Conservation (phyloP, 371 early-diverging fungal species). For the Lichtheimia hyalospora region DNA sequence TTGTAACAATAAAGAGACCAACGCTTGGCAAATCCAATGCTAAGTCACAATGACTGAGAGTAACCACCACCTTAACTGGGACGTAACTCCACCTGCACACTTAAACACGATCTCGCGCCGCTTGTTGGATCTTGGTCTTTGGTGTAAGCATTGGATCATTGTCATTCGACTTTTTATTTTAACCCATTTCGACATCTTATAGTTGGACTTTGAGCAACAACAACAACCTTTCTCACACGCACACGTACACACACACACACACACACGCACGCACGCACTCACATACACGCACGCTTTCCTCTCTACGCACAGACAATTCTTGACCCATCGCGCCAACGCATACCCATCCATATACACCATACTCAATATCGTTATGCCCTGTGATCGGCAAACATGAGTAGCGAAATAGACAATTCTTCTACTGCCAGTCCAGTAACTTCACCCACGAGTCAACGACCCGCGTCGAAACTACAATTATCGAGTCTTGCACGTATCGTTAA, state of each 20-base stretch:
- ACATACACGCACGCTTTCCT: neutral
- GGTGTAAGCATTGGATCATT: neutral
- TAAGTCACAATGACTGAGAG: too few relatives aligned
- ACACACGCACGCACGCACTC: neutral
- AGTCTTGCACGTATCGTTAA: constrained; percentile 62
- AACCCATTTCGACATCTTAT: too few relatives aligned
- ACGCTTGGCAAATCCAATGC: too few relatives aligned
- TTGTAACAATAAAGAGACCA: too few relatives aligned
- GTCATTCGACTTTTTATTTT: too few relatives aligned
- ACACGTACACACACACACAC: neutral
- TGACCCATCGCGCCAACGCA: too few relatives aligned
- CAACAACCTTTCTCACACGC: neutral
- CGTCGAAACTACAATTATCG: constrained; percentile 33
- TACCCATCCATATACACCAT: too few relatives aligned
- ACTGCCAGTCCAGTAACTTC: constrained; percentile 26
- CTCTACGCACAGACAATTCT: too few relatives aligned
- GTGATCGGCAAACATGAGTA: constrained; percentile 34
- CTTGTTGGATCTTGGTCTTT: neutral
- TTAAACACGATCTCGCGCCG: too few relatives aligned
- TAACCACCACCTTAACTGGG: too few relatives aligned
- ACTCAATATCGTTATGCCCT: constrained; percentile 9
- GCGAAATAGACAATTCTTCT: constrained; percentile 31
- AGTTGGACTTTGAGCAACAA: neutral
- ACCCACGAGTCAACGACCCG: constrained; percentile 14
- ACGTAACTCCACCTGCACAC: too few relatives aligned